Evolutionary conservation across 495 filamentous ascomycete genomes (phyloP), one percentile per base, ranked within the genome.

Genomic region (Tetracladium marchalianum): DNA sequence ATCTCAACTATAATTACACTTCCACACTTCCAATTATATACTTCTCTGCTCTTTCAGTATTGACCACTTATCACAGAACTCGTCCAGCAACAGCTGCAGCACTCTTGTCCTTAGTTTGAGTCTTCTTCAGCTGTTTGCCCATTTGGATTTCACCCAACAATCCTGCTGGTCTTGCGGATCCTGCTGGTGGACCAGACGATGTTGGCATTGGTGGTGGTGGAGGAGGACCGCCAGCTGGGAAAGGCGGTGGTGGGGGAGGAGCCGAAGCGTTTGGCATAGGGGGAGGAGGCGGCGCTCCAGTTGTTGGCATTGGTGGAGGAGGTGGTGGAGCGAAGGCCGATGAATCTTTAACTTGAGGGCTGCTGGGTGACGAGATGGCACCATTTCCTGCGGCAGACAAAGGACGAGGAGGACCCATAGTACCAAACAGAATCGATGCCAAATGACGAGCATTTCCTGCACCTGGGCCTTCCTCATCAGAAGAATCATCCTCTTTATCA

Each of bases 361-460:
- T 55, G 5, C 52, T 58, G 17, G 71, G 66, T 9, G 67, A 66
- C 11, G 75, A 69, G n/a, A 71, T 60, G 35, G 71, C 64, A 54
- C 82, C 82, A 40, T 86, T 78, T 42, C 85, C 87, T 66, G 83
- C 79, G 8, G 85, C 84, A 40, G 85, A 90, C 19, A 95, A 62
- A 31, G 93, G 88, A 42, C 90, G 80, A 16, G 92, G 92, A 35
- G 92, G 92, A 9, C 76, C 92, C 92, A 98, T 98, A 41, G 90
- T 94, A 46, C 92, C 90, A 64, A 98, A 97, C 27, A 98, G 76
- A 49, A 89, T 92, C 32, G 84, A 89, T 13, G 92, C 92, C 31
- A 98, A 80, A 48, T 93, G 84, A 50, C 90, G 90, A 38, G 92
- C 90, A 51, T 81, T 88, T 44, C 81, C 78, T 24, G 85, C 85